A percentile compares a stretch with the other conserved stretches of the same genome.
Evolutionary conservation across 345 rosid genomes (phyloP).

Genomic region (Citrus mangshanensis): DNA sequence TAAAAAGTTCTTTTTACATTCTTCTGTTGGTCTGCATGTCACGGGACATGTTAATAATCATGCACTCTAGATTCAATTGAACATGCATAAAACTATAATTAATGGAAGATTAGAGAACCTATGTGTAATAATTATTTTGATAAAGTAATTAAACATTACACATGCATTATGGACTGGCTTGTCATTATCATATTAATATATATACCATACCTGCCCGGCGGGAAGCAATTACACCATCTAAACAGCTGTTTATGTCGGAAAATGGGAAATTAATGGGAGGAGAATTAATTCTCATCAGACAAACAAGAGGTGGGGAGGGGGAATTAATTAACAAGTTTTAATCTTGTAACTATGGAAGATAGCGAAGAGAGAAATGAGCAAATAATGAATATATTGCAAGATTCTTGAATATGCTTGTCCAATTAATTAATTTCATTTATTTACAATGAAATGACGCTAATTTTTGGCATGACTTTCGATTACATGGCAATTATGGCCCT

Average conservation of each 20-base stretch:
- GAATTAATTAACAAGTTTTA: background rate
- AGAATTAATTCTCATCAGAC: background rate
- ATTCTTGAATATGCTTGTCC: background rate
- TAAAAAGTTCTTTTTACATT: conserved; percentile 14
- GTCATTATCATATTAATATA: too few relatives aligned
- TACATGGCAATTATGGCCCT: background rate
- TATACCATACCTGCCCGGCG: background rate
- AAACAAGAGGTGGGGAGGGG: too few relatives aligned
- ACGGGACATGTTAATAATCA: conserved; percentile 29
- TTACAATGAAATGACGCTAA: background rate
- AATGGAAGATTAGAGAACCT: background rate
- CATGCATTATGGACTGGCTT: background rate
- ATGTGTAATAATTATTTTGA: background rate
- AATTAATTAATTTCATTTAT: background rate
- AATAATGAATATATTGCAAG: background rate
- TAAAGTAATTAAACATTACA: background rate
- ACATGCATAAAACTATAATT: background rate
- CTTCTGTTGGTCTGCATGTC: conserved; percentile 30
- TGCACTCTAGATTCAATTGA: background rate
- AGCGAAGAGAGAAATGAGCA: background rate
- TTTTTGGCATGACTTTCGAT: background rate
- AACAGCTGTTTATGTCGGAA: background rate
- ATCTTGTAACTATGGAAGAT: background rate
- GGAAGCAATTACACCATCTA: background rate
- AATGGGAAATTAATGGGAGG: background rate